Evolutionary conservation across 129 eudicot genomes (phyloP).

Genomic region (Apium graveolens): DNA sequence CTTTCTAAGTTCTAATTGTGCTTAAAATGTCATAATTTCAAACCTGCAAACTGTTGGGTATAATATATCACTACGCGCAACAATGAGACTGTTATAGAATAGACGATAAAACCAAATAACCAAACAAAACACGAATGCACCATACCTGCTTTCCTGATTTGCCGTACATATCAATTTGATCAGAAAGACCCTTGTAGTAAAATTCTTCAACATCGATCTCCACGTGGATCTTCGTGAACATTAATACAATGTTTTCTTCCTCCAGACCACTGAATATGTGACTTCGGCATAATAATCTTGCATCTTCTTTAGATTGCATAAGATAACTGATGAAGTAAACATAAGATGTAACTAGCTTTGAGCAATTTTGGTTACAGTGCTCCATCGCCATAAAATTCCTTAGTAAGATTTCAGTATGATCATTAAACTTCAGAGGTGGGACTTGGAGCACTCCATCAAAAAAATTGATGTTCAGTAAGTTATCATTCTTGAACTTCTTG

Average conservation of each 20-base stretch:
- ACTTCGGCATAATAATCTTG: slow-evolving; percentile 24
- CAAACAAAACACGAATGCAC: too few species aligned
- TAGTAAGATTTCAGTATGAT: slow-evolving; percentile 36
- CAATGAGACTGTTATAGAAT: too few species aligned
- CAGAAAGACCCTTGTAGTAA: slow-evolving; percentile 12
- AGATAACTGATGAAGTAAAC: slow-evolving; percentile 38
- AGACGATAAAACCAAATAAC: too few species aligned
- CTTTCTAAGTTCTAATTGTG: too few species aligned
- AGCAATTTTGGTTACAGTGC: slow-evolving; percentile 22
- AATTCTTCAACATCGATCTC: slow-evolving; percentile 5
- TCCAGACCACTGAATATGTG: slow-evolving; percentile 23
- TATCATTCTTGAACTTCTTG: slow-evolving; percentile 18
- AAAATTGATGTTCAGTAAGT: slow-evolving; percentile 35
- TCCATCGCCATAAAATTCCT: slow-evolving; percentile 67
- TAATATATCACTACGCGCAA: too few species aligned
- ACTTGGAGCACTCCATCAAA: slow-evolving; percentile 29
- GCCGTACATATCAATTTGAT: background rate
- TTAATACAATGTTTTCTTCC: background rate
- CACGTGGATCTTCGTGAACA: background rate
- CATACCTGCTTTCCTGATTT: background rate
- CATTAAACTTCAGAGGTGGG: slow-evolving; percentile 40
- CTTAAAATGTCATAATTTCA: too few species aligned
- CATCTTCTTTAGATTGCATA: slow-evolving; percentile 34
- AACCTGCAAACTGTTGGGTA: too few species aligned
- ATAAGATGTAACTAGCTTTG: slow-evolving; percentile 57